Evolutionary conservation across 2,329 filamentous ascomycete genomes (phyloP), one percentile per base, ranked within the genome.

Genomic region (Hymenoscyphus repandus): DNA sequence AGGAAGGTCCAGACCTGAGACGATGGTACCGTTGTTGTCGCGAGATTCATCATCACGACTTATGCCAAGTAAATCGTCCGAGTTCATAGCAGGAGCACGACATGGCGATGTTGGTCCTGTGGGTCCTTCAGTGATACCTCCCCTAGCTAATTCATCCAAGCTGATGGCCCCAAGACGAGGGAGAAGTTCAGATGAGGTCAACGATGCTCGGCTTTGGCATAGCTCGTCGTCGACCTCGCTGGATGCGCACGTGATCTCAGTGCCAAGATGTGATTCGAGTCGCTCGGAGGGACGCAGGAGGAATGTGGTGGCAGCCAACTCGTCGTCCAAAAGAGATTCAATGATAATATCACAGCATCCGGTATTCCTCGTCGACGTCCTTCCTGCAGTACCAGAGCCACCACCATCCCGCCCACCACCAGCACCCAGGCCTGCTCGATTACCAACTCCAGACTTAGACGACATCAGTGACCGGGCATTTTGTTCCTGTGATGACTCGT

Each of bases 371-470:
- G 17, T 17, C 6, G 40, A 44, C 13, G 10, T 40, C 13, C 48
- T 18, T 32, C 48, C 48, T 17, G 15, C 36, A 9, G 43, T 43
- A 20, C 44, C 44, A 7, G 49, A 47, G 11, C 18, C 39, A 17
- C 46, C 50, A 20, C 41, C 33, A n/a, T 33, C 27, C 12, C n/a
- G 33, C 6, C 50, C 46, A 36, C 50, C 50, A 18, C 50, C 50
- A 37, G 46, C 50, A 10, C 50, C 50, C 22, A 45, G 50, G 34
- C 45, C 41, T 22, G 36, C 34, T 20, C 30, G 50, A n/a, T 13
- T 52, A 10, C 42, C 42, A 9, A 49, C 50, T 36, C 50, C 50
- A 30, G 50, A 52, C 7, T 43, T 52, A 37, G 50, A 52, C 20
- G 50, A 52, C n/a, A 30, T 49, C 20, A 37, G 46, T n/a, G 17